Conservation (phyloP, 1,139 yeast genomes). For the Barnettozyma hawaiiensis region DNA sequence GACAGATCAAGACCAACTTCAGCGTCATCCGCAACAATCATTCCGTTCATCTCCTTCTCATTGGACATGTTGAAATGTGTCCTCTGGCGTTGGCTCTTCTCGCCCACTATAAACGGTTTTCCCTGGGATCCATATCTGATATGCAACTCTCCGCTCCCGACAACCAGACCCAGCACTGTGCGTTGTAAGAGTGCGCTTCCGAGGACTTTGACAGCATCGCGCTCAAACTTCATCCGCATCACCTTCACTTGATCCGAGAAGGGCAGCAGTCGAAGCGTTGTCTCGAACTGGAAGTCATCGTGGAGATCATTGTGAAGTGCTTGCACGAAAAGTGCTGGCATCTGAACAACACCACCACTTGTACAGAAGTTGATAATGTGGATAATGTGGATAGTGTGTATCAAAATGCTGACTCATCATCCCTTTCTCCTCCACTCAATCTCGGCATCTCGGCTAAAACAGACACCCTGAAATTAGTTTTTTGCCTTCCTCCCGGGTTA, state of each 20-base stretch:
- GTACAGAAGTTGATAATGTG: too few species aligned
- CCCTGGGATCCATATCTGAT: conserved; percentile 32
- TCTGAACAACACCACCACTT: too few species aligned
- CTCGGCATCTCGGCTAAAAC: too few species aligned
- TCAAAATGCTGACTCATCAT: too few species aligned
- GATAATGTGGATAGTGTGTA: too few species aligned
- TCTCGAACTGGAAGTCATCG: conserved; percentile 25
- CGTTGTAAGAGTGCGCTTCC: conserved; percentile 31
- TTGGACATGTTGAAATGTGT: conserved; percentile 48
- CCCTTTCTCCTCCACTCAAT: too few species aligned
- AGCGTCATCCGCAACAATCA: conserved; percentile 36
- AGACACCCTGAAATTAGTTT: too few species aligned
- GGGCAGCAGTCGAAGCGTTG: conserved; percentile 36
- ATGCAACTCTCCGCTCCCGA: conserved; percentile 13
- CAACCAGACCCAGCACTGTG: conserved; percentile 24
- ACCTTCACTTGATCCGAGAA: conserved; percentile 33
- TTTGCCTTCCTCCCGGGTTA: too few species aligned
- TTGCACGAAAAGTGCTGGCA: conserved; percentile 8
- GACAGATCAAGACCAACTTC: conserved; percentile 63
- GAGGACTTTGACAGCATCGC: conserved; percentile 27
- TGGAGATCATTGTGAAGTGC: background rate
- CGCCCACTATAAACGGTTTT: conserved; percentile 32
- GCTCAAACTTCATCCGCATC: conserved; percentile 28
- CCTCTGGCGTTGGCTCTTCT: background rate
- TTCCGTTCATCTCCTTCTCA: conserved; percentile 45